Percentiles rank a stretch among this genome's conserved stretches.
These are phyloP conservation scores for Nemania sp. DNA, from an alignment of 2,329 filamentous ascomycete genomes.

Conservation along the genomic window DNA sequence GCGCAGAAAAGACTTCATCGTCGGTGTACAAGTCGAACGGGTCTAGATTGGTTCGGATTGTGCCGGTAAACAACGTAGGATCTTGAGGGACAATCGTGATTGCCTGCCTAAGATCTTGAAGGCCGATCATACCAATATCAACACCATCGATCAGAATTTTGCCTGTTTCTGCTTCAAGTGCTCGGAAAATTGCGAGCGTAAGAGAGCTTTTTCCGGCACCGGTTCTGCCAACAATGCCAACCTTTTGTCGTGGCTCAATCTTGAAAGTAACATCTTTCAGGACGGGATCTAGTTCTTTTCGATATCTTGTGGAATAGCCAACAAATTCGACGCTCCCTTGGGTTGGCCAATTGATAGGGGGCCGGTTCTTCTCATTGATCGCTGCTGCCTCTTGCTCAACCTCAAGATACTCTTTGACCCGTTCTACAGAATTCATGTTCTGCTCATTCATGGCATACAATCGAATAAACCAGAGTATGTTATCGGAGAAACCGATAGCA, in stretches of 20 bases:
- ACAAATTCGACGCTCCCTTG: constrained; percentile 86
- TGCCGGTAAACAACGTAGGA: constrained; percentile 90
- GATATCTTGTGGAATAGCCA: constrained; percentile 86
- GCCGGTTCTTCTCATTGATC: constrained; percentile 77
- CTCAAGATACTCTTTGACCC: constrained; percentile 95
- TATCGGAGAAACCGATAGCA: constrained; percentile 95
- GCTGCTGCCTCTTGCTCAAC: constrained; percentile 89
- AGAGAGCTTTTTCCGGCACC: constrained; percentile 97
- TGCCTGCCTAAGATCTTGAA: constrained; percentile 89
- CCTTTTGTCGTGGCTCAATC: constrained; percentile 84
- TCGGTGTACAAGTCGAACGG: constrained; percentile 89
- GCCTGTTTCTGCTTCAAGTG: constrained; percentile 86
- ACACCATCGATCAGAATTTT: constrained; percentile 89
- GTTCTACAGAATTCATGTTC: constrained; percentile 99
- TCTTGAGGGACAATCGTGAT: constrained; percentile 99
- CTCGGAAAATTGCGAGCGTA: constrained; percentile 89
- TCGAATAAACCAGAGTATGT: constrained; percentile 93
- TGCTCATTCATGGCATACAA: constrained; percentile 95
- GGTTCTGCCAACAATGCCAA: constrained; percentile 93
- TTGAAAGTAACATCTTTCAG: constrained; percentile 83
- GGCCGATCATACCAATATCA: constrained; percentile 86
- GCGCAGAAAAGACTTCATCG: constrained; percentile 83
- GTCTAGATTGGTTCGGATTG: constrained; percentile 89
- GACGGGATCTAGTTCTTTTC: constrained; percentile 84
- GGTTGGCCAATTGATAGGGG: constrained; percentile 80